These are phyloP conservation scores for Exophiala aquamarina DNA, from an alignment of 2,329 filamentous ascomycete species.

Conservation along the genomic window DNA sequence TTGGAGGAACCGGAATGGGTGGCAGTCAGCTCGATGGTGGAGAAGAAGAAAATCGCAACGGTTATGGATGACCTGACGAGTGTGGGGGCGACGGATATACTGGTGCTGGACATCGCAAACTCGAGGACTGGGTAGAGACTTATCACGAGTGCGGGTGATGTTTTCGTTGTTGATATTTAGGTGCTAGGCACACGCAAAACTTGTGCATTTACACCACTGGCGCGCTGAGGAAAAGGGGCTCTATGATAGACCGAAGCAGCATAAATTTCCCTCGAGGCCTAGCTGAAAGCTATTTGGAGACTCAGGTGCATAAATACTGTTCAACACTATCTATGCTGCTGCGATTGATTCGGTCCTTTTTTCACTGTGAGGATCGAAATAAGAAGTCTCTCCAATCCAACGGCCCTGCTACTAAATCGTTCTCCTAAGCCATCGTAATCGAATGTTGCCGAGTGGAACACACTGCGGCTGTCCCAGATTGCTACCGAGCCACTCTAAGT, in stretches of 20 bases:
- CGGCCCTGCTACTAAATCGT: constrained; percentile 33
- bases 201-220: too few species aligned
- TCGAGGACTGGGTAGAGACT: constrained; percentile 51
- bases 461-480: constrained; percentile 37
- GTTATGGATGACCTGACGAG: constrained; percentile 82
- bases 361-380: constrained; percentile 34
- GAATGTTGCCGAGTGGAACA: constrained; percentile 34
- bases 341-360: constrained; percentile 16
- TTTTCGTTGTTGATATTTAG: too few species aligned
- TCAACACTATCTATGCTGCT: neutral
- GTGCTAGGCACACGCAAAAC: too few species aligned
- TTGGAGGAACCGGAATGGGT: constrained; percentile 91
- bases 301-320: too few species aligned
- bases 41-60: constrained; percentile 78
- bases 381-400: constrained; percentile 37
- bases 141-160: too few species aligned
- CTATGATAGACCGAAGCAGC: too few species aligned
- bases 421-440: constrained; percentile 35
- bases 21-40: constrained; percentile 90
- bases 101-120: constrained; percentile 85
- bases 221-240: too few species aligned
- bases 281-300: too few species aligned
- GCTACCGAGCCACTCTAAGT: constrained; percentile 18
- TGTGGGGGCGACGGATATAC: constrained; percentile 78
- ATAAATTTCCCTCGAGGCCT: too few species aligned